phyloP scores from a whole-genome alignment of 2,329 filamentous ascomycete species.

The Emmonsiellopsis sp. region DNA sequence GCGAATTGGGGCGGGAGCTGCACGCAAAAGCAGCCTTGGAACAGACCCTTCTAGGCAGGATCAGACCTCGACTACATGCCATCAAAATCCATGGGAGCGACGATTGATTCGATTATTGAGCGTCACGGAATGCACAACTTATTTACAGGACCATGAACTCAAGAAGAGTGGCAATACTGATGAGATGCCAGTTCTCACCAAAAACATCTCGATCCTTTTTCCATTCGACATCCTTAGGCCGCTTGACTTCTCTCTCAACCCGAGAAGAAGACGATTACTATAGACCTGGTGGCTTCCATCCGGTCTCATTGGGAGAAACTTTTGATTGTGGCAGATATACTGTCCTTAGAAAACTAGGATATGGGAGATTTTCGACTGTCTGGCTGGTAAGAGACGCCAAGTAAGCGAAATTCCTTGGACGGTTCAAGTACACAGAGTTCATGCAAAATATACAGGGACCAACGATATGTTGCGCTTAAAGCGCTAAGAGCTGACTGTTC shows the following conservation, averaged over 20 bases:
- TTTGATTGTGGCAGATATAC: constrained; percentile 91
- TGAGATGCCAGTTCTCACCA: too few species aligned
- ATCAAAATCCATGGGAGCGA: too few species aligned
- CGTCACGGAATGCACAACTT: too few species aligned
- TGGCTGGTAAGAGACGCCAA: constrained; percentile 68
- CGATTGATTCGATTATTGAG: too few species aligned
- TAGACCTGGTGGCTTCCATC: constrained; percentile 90
- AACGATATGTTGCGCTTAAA: constrained; percentile 18
- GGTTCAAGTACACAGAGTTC: constrained; percentile 3
- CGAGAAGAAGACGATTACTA: constrained; percentile 86
- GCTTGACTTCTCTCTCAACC: background rate
- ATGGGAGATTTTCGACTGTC: constrained; percentile 91
- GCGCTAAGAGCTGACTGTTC: constrained; percentile 20
- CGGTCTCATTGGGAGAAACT: constrained; percentile 77
- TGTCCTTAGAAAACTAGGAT: constrained; percentile 82
- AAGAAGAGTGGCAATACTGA: too few species aligned
- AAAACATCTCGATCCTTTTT: too few species aligned
- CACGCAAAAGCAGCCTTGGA: too few species aligned
- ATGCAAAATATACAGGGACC: constrained; percentile 8
- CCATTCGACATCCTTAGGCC: background rate
- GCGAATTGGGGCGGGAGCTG: too few species aligned
- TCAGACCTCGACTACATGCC: too few species aligned
- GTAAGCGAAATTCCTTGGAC: constrained; percentile 13
- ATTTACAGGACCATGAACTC: too few species aligned
- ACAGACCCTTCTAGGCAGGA: too few species aligned